These are phyloP conservation scores for Cryphonectria nitschkei DNA, from an alignment of 2,329 filamentous ascomycete genomes.

Conservation along the genomic window DNA sequence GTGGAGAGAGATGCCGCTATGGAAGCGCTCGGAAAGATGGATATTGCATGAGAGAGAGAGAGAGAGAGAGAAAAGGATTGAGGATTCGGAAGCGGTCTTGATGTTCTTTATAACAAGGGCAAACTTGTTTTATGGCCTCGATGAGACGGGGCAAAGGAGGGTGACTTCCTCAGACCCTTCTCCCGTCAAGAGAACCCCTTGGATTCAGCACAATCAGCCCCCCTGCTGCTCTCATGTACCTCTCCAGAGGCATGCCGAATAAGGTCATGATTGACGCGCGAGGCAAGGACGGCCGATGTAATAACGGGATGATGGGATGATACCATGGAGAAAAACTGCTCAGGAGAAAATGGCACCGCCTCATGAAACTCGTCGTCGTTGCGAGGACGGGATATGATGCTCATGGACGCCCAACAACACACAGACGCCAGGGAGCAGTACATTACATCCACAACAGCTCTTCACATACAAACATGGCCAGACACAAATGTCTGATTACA, in stretches of 20 bases:
- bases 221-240: not conserved
- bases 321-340: not conserved
- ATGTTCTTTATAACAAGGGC: not conserved
- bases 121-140: not conserved
- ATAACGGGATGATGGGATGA: not conserved
- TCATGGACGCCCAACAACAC: not conserved
- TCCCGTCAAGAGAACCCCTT: not conserved
- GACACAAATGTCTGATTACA: not conserved
- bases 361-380: not conserved
- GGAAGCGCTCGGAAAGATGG: constrained; percentile 28
- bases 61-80: not conserved
- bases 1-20: constrained; percentile 23
- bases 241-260: not conserved
- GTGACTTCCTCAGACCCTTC: not conserved
- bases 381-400: not conserved
- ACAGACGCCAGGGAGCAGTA: not conserved
- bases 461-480: not conserved
- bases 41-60: constrained; percentile 21
- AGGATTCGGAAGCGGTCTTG: not conserved
- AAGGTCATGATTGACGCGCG: not conserved
- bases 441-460: not conserved
- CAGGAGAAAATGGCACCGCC: not conserved
- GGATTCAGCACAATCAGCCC: not conserved
- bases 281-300: not conserved
- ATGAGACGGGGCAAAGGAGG: not conserved